Conservation (phyloP, 306 rosid species). For the Nissolia schottii region DNA sequence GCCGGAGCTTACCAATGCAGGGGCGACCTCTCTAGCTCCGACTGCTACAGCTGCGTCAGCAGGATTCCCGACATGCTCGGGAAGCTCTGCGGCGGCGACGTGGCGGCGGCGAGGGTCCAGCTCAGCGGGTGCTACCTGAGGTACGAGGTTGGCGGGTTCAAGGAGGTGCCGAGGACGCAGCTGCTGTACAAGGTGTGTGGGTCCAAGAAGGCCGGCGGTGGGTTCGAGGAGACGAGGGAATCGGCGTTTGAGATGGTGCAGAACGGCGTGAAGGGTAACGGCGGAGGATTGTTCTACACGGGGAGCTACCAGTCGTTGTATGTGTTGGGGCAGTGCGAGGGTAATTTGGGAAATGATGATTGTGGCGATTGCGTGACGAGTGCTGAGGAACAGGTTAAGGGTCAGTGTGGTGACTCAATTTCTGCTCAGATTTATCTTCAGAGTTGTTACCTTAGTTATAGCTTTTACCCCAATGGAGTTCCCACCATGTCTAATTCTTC, state of each 20-base stretch:
- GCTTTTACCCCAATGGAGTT: slow-evolving; percentile 73
- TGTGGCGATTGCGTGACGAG: slow-evolving; percentile 65
- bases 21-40: slow-evolving; percentile 62
- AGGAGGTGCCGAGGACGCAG: slow-evolving; percentile 45
- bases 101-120: slow-evolving; percentile 70
- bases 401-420: slow-evolving; percentile 51
- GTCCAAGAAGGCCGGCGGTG: slow-evolving; percentile 45
- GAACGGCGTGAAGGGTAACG: slow-evolving; percentile 51
- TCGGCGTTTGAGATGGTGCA: slow-evolving; percentile 65
- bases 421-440: slow-evolving; percentile 77
- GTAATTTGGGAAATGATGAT: slow-evolving; percentile 54
- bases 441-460: slow-evolving; percentile 69
- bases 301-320: slow-evolving; percentile 66
- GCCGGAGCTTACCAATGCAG: slow-evolving; percentile 80
- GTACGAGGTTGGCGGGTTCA: slow-evolving; percentile 68
- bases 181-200: slow-evolving; percentile 65
- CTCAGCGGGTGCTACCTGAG: slow-evolving; percentile 72
- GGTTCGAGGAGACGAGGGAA: slow-evolving; percentile 52
- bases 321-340: slow-evolving; percentile 88
- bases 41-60: slow-evolving; percentile 61
- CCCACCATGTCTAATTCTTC: slow-evolving; percentile 44
- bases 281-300: slow-evolving; percentile 57
- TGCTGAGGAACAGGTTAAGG: slow-evolving; percentile 50
- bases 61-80: slow-evolving; percentile 37
- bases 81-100: slow-evolving; percentile 51